Base-by-base conservation (phyloP, 2,329 filamentous ascomycete species). In the Aspergillus novofumigatus region DNA sequence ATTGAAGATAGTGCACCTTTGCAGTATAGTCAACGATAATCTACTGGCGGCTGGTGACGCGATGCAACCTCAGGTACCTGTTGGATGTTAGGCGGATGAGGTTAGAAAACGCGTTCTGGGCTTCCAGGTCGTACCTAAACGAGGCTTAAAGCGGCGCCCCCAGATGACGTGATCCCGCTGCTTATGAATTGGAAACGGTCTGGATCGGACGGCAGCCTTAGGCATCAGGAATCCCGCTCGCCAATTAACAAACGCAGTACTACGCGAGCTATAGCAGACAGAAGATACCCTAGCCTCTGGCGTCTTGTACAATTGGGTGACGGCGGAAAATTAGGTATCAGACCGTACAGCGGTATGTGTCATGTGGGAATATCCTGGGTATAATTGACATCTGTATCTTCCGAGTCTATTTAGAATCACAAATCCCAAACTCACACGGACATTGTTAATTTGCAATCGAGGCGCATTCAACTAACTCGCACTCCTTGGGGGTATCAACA, bases 171-270 rank as follows among this genome's bases (percentile, higher is more conserved):
- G 69, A 62, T 71, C 58, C 51, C 44, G 26, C 47, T 61, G 69
- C 68, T 72, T 72, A 72, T 63, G 62, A 72, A 72, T 67, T 62
- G 53, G 60, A 58, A 51, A 49, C 51, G 60, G 64, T 67, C 67
- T 69, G 62, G 66, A 67, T 55, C 38, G 20, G 11, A 2, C 26
- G 3, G 10, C 38, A 3, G 55, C 58, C 59, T 63, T 21, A 62
- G 62, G 59, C 61, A 59, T 38, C 17, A 35, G 14, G 20, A 11
- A 3, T 35, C 49, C 4, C 47, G 3, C 8, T 23, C 7, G 3
- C 11, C 11, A 17, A 14, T 35, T 14, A 14, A 14, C 11, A 6
- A 14, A 32, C 47, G 7, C 25, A 26, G 4, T 35, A 35, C 32
- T 32, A 6, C 29, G 29, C 11, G 11, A 32, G 2, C 5, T 32